Evolutionary conservation across 2,329 filamentous ascomycete species (phyloP), one percentile per base, ranked within the genome.

Genomic region (Trichoderma sp.): DNA sequence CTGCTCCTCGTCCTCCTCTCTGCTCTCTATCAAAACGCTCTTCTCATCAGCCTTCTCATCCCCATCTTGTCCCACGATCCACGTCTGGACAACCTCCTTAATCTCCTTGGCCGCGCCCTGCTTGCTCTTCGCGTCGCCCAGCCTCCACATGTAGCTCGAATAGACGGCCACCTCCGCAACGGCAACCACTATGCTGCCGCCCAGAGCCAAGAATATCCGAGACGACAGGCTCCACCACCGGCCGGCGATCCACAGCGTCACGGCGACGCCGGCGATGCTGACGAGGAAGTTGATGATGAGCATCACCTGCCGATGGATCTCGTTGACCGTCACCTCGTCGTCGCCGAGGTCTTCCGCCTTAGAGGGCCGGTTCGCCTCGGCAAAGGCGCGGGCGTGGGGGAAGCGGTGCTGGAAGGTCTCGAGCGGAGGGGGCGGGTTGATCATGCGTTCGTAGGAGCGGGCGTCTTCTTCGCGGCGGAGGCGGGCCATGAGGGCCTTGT

Each of bases 251-350:
- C 91, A 95, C 41, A 95, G 83, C 7, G 90, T 91, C 2, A 84
- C 87, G 3, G 88, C 90, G 58, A 90, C 90, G 51, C 93, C 91
- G 3, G 94, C 80, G 61, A 97, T 90, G 59, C 92, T 96, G 61
- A 97, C 82, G 45, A 97, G 79, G 58, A 98, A 92, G 75, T 98
- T 99, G 72, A 96, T 83, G 59, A 98, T 92, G 7, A 98, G 81
- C 48, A 90, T 88, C 64, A 95, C 79, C 72, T 95, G 92, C n/a
- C 90, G 83, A 74, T 94, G 90, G 1, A 95, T 82, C 67, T 95
- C 91, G 43, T 85, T 83, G 68, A 88, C 88, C 2, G 87, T 88
- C 2, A 90, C 79, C 2, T 89, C 88, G 67, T 92, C 90, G 68
- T 86, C 80, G 65, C 83, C 82, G 6, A 80, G 72, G 65, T 84